These are phyloP conservation scores for Mycocentrospora acerina DNA, from an alignment of 2,329 filamentous ascomycete genomes.

Conservation along the genomic window DNA sequence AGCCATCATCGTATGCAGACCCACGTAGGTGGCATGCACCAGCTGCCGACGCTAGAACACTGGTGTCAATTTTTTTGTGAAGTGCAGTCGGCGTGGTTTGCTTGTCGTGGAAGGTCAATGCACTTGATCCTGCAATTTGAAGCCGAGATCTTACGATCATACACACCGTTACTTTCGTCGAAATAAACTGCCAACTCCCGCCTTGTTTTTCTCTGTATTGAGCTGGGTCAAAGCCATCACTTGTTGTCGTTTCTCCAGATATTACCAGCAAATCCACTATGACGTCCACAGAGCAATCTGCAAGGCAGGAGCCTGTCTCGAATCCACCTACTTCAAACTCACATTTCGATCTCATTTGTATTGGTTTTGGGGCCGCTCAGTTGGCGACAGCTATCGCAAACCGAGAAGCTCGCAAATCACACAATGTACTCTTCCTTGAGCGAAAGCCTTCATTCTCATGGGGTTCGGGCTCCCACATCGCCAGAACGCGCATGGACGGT, in stretches of 20 bases:
- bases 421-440: conserved; percentile 35
- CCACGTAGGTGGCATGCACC: conserved; percentile 17
- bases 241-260: neutral
- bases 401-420: conserved; percentile 28
- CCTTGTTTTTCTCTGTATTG: neutral
- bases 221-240: too few species aligned
- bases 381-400: conserved; percentile 40
- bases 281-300: conserved; percentile 20
- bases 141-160: too few species aligned
- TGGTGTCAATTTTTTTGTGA: conserved; percentile 21
- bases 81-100: conserved; percentile 7
- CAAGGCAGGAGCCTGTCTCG: conserved; percentile 11
- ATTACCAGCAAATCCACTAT: conserved; percentile 11
- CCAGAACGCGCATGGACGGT: conserved; percentile 37
- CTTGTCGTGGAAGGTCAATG: conserved; percentile 10
- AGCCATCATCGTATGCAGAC: conserved; percentile 15
- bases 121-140: conserved; percentile 9
- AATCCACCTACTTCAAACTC: conserved; percentile 15
- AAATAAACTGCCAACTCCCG: too few species aligned
- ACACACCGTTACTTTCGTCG: too few species aligned
- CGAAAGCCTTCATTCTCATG: conserved; percentile 37
- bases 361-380: conserved; percentile 40
- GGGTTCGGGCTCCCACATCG: conserved; percentile 28
- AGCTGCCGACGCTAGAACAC: conserved; percentile 13
- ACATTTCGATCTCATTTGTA: conserved; percentile 36